Percentiles rank a stretch among this genome's conserved stretches.
Evolutionary conservation across 164 flowering plant genomes (phyloP).

Genomic region (Buxus sempervirens): DNA sequence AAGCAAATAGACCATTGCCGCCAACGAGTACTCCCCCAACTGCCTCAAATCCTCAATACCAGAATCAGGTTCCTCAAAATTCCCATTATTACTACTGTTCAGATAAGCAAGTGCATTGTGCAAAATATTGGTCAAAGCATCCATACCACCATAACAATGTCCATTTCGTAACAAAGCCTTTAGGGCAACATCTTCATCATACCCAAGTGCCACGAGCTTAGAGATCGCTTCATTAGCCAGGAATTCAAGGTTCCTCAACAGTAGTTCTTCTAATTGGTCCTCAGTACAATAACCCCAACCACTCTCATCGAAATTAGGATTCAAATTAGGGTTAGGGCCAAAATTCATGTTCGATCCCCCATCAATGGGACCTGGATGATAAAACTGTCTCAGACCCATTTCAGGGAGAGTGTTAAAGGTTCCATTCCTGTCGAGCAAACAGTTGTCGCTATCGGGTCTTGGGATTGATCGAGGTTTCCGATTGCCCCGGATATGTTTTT

Average conservation of each 20-base stretch:
- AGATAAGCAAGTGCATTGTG: slow-evolving; percentile 70
- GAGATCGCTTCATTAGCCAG: slow-evolving; percentile 66
- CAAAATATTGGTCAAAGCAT: slow-evolving; percentile 68
- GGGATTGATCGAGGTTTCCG: slow-evolving; percentile 49
- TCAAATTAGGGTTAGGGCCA: slow-evolving; percentile 15
- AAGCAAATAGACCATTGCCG: slow-evolving; percentile 73
- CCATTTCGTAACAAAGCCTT: slow-evolving; percentile 73
- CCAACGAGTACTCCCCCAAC: slow-evolving; percentile 75
- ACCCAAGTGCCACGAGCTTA: slow-evolving; percentile 60
- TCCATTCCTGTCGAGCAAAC: slow-evolving; percentile 15
- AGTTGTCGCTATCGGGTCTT: slow-evolving; percentile 35
- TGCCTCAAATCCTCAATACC: slow-evolving; percentile 73
- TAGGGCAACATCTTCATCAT: slow-evolving; percentile 63
- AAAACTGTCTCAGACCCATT: slow-evolving; percentile 35
- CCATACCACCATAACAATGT: slow-evolving; percentile 89
- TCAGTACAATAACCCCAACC: slow-evolving; percentile 92
- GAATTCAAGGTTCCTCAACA: slow-evolving; percentile 61
- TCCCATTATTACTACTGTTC: slow-evolving; percentile 34
- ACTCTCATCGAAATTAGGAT: slow-evolving; percentile 42
- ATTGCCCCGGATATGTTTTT: slow-evolving; percentile 53
- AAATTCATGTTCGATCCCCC: slow-evolving; percentile 20
- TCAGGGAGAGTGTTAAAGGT: slow-evolving; percentile 29
- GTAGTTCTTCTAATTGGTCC: slow-evolving; percentile 67
- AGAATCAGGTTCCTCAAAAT: slow-evolving; percentile 45
- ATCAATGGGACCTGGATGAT: slow-evolving; percentile 28